phyloP scores from a whole-genome alignment of 2,329 filamentous ascomycete species.

The Fusarium austroafricanum region DNA sequence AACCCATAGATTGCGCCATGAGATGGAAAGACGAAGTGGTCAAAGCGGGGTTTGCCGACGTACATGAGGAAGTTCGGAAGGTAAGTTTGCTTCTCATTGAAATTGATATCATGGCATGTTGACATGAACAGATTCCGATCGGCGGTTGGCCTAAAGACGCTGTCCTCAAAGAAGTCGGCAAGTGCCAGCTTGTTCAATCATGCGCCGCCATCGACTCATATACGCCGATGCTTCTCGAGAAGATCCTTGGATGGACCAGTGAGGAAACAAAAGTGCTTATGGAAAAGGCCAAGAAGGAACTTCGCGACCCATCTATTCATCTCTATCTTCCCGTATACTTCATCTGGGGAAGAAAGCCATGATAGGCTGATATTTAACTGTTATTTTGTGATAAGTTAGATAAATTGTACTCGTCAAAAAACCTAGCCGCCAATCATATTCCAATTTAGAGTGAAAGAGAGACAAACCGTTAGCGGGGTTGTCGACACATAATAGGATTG shows the following conservation, averaged over 20 bases:
- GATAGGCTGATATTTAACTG: not conserved
- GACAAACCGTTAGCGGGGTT: no score
- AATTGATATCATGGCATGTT: not conserved
- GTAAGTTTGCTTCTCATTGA: not conserved
- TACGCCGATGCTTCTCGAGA: slow-evolving; percentile 30
- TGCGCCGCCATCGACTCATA: slow-evolving; percentile 35
- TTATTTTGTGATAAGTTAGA: not conserved
- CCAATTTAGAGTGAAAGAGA: no score
- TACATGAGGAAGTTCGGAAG: slow-evolving; percentile 27
- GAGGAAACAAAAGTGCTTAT: slow-evolving; percentile 38
- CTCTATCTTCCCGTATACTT: slow-evolving; percentile 30
- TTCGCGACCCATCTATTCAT: slow-evolving; percentile 36
- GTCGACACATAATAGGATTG: no score
- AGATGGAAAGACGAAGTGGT: slow-evolving; percentile 26
- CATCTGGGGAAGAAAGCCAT: slow-evolving; percentile 29
- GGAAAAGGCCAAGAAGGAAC: slow-evolving; percentile 37
- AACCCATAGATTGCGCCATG: slow-evolving; percentile 21
- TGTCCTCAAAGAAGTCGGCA: slow-evolving; percentile 27
- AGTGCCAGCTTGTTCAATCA: slow-evolving; percentile 27
- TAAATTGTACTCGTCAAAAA: not conserved
- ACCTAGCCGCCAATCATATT: no score
- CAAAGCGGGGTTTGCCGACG: slow-evolving; percentile 22
- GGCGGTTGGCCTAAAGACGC: slow-evolving; percentile 29
- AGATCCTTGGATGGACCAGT: slow-evolving; percentile 32
- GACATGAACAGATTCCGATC: slow-evolving; percentile 17